phyloP scores from a whole-genome alignment of 2,329 filamentous ascomycete species.

The Fusarium torulosum region DNA sequence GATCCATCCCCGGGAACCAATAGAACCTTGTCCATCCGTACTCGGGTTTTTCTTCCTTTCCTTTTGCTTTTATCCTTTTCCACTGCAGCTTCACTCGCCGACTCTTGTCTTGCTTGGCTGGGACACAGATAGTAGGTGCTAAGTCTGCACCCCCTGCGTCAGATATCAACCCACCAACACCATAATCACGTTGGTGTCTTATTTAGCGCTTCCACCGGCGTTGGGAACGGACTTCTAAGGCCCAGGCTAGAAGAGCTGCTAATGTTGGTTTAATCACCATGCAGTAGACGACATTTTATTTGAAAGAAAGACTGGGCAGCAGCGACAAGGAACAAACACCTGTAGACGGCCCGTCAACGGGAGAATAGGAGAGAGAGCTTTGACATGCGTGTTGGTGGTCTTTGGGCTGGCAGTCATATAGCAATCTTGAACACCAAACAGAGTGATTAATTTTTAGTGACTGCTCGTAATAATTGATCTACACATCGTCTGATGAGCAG shows the following conservation, averaged over 20 bases:
- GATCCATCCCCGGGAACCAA: conserved; percentile 17
- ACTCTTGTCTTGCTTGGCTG: conserved; percentile 8
- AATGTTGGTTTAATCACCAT: conserved; percentile 16
- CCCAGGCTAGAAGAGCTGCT: conserved; percentile 15
- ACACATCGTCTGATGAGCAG: neutral
- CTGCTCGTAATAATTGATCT: neutral
- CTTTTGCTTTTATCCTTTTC: neutral
- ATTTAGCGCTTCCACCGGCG: conserved; percentile 33
- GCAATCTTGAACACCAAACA: no score
- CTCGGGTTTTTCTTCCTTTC: conserved; percentile 9
- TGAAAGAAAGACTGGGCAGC: neutral
- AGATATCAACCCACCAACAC: conserved; percentile 47
- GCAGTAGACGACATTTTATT: conserved; percentile 11
- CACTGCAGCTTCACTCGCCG: neutral
- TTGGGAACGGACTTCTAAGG: conserved; percentile 26
- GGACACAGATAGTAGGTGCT: conserved; percentile 12
- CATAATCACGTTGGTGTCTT: conserved; percentile 25
- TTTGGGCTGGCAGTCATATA: no score
- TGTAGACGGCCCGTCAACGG: conserved; percentile 25
- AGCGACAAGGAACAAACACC: conserved; percentile 25
- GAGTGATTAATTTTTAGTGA: neutral
- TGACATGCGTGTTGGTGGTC: conserved; percentile 6
- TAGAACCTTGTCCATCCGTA: conserved; percentile 21
- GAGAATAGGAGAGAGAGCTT: conserved; percentile 29
- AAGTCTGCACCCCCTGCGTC: conserved; percentile 42